Base-by-base conservation (phyloP, 805 yeast genomes). In the Saturnispora mendoncae region DNA sequence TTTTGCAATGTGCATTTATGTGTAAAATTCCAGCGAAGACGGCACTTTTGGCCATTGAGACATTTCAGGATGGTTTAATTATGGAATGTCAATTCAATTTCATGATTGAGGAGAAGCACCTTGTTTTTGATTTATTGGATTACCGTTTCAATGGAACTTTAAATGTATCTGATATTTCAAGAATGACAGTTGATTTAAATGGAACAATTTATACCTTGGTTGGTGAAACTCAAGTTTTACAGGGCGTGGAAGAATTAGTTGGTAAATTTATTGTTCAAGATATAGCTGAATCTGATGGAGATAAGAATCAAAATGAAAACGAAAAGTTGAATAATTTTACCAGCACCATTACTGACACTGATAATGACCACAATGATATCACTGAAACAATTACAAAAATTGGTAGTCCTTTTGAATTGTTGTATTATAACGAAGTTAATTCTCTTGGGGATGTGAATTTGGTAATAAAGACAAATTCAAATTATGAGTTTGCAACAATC, bases 101-200 rank as follows among this genome's bases (percentile, higher is more conserved):
- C 19, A 25, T 6, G 3, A 13, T 21, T n/a, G 25, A 33, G 13
- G 42, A 39, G 14, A 39, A 39, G 23, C 33, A 33, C 33, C 14
- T 39, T 13, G 28, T 21, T n/a, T 27, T 39, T 13, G 38, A 32
- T 29, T 19, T 39, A 7, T 25, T 27, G 18, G 38, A 33, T 33
- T 17, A 13, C 21, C 8, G 14, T 20, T 18, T n/a, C 10, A 18
- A 15, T 10, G 15, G 18, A 14, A 23, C 32, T 15, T 39, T 39
- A 17, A 27, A 39, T 20, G 28, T 39, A 14, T 4, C 12, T 27
- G 33, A 39, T 21, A 39, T 39, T 27, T 39, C 42, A 12, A 27
- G 18, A 9, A 15, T 39, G 14, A n/a, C 25, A 6, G 27, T 39
- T 14, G 18, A 15, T 19, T 24, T 32, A 20, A 33, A 33, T 15